Evolutionary conservation across 352 stramenopile species (phyloP).

Genomic region (Pythium dissimile): DNA sequence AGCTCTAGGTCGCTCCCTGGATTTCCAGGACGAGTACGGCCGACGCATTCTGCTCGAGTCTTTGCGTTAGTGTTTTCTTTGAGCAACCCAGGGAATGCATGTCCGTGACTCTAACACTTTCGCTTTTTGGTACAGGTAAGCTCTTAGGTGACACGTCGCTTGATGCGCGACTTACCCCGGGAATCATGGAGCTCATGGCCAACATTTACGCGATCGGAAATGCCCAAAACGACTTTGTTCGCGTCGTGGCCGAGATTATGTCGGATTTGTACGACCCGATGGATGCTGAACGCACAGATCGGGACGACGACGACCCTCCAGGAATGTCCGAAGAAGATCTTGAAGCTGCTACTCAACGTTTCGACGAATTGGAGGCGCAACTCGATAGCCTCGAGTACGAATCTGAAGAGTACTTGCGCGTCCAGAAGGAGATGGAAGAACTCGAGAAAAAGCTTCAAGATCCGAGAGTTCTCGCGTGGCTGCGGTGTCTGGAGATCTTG

Average conservation of each 20-base stretch:
- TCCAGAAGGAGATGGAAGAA: conserved; percentile 63
- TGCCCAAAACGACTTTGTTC: conserved; percentile 74
- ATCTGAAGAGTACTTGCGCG: conserved; percentile 50
- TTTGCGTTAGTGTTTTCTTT: conserved; percentile 37
- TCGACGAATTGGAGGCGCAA: conserved; percentile 59
- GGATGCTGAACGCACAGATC: conserved; percentile 30
- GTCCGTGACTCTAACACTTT: too few species aligned
- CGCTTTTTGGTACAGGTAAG: conserved; percentile 37
- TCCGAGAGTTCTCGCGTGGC: conserved; percentile 58
- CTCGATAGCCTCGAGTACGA: conserved; percentile 58
- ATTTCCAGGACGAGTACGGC: conserved; percentile 81
- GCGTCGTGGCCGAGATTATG: conserved; percentile 71
- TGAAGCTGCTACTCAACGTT: conserved; percentile 44
- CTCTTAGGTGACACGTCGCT: conserved; percentile 52
- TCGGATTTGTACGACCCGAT: conserved; percentile 76
- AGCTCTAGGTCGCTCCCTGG: conserved; percentile 51
- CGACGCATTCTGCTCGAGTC: conserved; percentile 63
- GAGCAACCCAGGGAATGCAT: too few species aligned
- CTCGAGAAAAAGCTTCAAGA: conserved; percentile 70
- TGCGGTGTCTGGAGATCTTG: conserved; percentile 73
- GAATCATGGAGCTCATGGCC: conserved; percentile 74
- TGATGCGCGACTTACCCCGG: conserved; percentile 52
- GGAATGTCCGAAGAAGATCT: conserved; percentile 54
- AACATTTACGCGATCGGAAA: conserved; percentile 60
- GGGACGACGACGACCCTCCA: conserved; percentile 13